Base-by-base conservation (phyloP, 768 basidiomycete species). In the Candolleomyces eurysporus region DNA sequence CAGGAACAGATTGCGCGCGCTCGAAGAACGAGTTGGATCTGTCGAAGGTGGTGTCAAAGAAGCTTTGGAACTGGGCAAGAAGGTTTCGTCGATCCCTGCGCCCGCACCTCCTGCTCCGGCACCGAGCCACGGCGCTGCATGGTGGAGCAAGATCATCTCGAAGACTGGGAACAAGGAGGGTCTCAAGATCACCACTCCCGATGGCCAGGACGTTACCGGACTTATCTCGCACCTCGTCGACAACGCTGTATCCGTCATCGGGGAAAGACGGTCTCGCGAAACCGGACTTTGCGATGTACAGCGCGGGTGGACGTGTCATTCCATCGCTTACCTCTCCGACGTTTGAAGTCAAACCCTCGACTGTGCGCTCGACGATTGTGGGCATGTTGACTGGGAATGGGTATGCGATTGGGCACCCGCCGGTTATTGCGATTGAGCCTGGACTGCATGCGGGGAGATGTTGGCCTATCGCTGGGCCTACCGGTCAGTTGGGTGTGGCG, bases 351-450 rank as follows among this genome's bases (percentile, higher is more conserved):
- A 78, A 77, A 26, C 87, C 89, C 0, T 69, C 74, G 5, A 80
- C 78, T 3, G 61, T 88, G 60, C 73, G 75, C 5, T 74, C 78
- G 6, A 77, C 85, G 21, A 63, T 89, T 26, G 57, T 85, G 21
- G 78, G 86, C 16, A 74, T 84, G 61, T 65, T 91, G 67, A 87
- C 88, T 0, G 89, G 89, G 40, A 78, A 79, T 48, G 85, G 84
- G 19, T 79, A 81, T 64, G 79, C 85, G 46, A 73, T 87, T 48
- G 95, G 93, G n/a, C 85, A 87, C 16, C 84, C 92, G 0, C 95
- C 96, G 0, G 85, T 94, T 53, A 90, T 85, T 0, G 93, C 92
- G 3, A 79, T 99, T n/a, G 90, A 96, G 68, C 89, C 92, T 61
- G 93, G 97, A 63, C 77, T 80, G 30, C 84, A 89, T 59, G 86